Evolutionary conservation across 2,329 filamentous ascomycete species (phyloP), one percentile per base, ranked within the genome.

Genomic region (Trichoderma oligosporum): DNA sequence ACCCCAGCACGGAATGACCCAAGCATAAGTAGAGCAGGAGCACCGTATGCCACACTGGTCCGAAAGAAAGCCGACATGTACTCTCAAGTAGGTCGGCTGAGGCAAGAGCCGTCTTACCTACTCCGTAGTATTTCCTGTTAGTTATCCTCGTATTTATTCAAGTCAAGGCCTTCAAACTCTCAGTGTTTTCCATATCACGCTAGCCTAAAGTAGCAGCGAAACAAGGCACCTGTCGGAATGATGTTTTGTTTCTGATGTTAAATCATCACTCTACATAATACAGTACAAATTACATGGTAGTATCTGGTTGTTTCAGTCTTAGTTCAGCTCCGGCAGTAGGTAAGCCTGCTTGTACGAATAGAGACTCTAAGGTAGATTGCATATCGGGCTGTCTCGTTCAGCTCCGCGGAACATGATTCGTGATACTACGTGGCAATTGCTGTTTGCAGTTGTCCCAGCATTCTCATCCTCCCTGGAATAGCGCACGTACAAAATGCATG

Each of bases 21-120:
- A 35, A 25, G 39, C 24, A 18, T 16, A 38, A n/a, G n/a, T n/a
- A n/a, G n/a, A n/a, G n/a, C n/a, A n/a, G n/a, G 35, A 46, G 48
- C 56, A 48, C 51, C 18, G 57, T 59, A 47, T 45, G 57, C 51
- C 31, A 41, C 45, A 59, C 57, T 59, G 51, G 51, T 31, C 57
- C 51, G 38, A 52, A 24, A 31, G 36, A 46, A 22, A 42, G 57
- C 57, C 44, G 57, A 38, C 36, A 31, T 33, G 49, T 51, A 51
- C 57, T 29, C n/a, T 11, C 51, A 38, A 2, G 54, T 51, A 46
- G 16, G 20, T 4, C 51, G 51, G 51, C 51, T 55, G 51, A 46
- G 51, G 51, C 51, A 35, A 46, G 51, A 55, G 31, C 33, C 44
- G 49, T 49, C 42, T 57, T 44, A 6, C 39, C 35, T 39, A n/a